These are phyloP conservation scores for Croton setiger DNA, from an alignment of 441 rosid species.

Conservation along the genomic window DNA sequence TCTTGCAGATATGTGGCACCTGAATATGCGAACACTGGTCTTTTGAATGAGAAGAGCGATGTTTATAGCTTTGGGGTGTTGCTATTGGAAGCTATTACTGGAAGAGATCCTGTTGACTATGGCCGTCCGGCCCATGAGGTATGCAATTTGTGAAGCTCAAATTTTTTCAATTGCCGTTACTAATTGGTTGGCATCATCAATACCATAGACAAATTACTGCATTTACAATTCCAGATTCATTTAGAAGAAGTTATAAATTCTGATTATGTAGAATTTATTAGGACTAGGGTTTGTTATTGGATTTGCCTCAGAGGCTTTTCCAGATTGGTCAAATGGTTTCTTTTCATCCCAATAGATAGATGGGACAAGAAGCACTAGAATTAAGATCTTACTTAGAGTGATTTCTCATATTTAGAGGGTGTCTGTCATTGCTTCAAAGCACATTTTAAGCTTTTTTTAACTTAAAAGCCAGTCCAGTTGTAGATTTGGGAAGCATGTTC, in stretches of 20 bases:
- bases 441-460: no score
- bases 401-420: no score
- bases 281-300: no score
- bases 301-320: no score
- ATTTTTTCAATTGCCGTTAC: conserved; percentile 13
- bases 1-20: conserved; percentile 91
- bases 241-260: no score
- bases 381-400: no score
- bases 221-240: not conserved
- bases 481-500: not conserved
- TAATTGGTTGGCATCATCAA: not conserved
- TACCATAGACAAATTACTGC: not conserved
- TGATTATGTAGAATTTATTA: no score
- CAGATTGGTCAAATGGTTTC: no score
- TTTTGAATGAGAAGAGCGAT: conserved; percentile 93
- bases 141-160: not conserved
- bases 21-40: conserved; percentile 93
- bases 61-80: conserved; percentile 95
- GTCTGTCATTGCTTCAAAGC: no score
- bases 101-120: conserved; percentile 96
- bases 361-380: no score
- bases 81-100: conserved; percentile 81
- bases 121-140: conserved; percentile 87
- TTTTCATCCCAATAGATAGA: no score
- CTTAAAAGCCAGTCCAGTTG: no score